Percentiles rank a stretch among this genome's conserved stretches.
Evolutionary conservation across 2,329 filamentous ascomycete species (phyloP).

Genomic region (Penicillium sp.): DNA sequence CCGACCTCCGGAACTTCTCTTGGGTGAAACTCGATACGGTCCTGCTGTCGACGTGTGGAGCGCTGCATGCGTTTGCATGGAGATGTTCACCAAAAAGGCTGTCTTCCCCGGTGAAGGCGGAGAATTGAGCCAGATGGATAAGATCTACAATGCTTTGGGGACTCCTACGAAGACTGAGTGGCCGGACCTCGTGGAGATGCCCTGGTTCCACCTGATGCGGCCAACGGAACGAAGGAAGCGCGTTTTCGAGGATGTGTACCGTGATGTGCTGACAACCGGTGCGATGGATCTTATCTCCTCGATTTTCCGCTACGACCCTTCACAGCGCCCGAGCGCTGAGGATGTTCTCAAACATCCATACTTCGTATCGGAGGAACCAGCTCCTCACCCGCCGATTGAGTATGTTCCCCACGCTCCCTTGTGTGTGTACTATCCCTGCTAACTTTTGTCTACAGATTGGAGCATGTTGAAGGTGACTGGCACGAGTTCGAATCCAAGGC

Average conservation of each 20-base stretch:
- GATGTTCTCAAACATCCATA: constrained; percentile 85
- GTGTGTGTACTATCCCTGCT: background rate
- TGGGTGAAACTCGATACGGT: constrained; percentile 87
- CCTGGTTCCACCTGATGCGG: constrained; percentile 91
- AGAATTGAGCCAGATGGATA: constrained; percentile 94
- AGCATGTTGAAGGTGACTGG: constrained; percentile 86
- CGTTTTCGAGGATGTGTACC: constrained; percentile 80
- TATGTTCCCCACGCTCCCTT: constrained; percentile 49
- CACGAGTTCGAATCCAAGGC: constrained; percentile 98
- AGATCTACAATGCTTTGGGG: constrained; percentile 89
- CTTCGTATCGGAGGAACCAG: constrained; percentile 78
- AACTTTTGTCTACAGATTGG: constrained; percentile 55
- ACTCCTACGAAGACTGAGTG: constrained; percentile 82
- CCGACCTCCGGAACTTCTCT: constrained; percentile 80
- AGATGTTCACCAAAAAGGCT: constrained; percentile 90
- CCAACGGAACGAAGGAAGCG: constrained; percentile 70
- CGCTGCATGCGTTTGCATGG: constrained; percentile 91
- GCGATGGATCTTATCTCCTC: constrained; percentile 77
- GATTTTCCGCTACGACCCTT: constrained; percentile 90
- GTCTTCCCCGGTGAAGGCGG: constrained; percentile 94
- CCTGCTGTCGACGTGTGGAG: constrained; percentile 95
- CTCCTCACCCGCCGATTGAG: constrained; percentile 74
- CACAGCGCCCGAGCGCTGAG: constrained; percentile 75
- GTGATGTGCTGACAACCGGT: constrained; percentile 69
- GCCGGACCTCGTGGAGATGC: constrained; percentile 88